These are phyloP conservation scores for Blastobotrys malaysiensis DNA, from an alignment of 1,139 yeast genomes.

Conservation along the genomic window DNA sequence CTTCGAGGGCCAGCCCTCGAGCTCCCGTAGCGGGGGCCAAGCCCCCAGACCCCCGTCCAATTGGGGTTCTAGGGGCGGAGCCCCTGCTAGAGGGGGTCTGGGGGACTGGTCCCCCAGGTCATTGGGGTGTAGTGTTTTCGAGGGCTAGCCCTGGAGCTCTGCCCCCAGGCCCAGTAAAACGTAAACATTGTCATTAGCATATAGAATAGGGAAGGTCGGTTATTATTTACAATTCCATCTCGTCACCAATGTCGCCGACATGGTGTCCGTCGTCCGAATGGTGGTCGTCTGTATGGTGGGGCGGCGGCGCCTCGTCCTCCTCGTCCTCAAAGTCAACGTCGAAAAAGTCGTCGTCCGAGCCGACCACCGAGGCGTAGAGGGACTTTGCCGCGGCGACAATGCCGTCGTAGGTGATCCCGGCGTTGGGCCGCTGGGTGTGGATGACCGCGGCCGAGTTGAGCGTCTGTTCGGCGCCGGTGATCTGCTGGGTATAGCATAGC, in stretches of 20 bases:
- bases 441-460: slow-evolving; percentile 24
- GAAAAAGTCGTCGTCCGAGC: slow-evolving; percentile 91
- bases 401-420: slow-evolving; percentile 89
- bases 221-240: slow-evolving; percentile 53
- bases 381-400: slow-evolving; percentile 74
- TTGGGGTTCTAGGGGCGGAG: too few species aligned
- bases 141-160: too few species aligned
- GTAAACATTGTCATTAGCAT: neutral
- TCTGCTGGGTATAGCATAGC: slow-evolving; percentile 66
- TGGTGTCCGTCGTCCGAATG: slow-evolving; percentile 10
- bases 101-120: too few species aligned
- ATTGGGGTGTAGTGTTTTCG: too few species aligned
- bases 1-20: too few species aligned
- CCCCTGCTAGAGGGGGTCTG: too few species aligned
- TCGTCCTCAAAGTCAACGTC: slow-evolving; percentile 96
- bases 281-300: slow-evolving; percentile 5
- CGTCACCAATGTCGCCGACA: slow-evolving; percentile 54
- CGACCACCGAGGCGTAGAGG: slow-evolving; percentile 72
- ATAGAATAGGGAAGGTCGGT: neutral
- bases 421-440: slow-evolving; percentile 63
- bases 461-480: slow-evolving; percentile 18
- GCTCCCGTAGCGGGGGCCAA: too few species aligned
- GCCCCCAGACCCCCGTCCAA: too few species aligned
- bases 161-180: neutral
- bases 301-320: slow-evolving; percentile 43